Conservation (phyloP, 257 asterid species). For the Ehretia macrophylla region DNA sequence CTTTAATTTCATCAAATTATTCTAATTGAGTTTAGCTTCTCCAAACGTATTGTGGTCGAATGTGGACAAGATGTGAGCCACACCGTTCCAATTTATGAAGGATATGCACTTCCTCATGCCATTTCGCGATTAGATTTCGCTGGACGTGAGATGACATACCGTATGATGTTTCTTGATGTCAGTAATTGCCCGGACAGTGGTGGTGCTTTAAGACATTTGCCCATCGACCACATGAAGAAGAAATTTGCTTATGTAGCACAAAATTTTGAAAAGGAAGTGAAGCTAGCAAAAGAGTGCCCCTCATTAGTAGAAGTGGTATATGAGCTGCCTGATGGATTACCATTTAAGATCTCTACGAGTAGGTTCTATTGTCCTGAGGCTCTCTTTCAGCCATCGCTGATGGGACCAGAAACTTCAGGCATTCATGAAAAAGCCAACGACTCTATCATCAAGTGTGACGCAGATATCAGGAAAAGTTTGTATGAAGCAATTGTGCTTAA, state of each 20-base stretch:
- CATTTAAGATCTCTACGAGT: background rate
- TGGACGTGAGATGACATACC: background rate
- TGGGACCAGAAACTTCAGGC: background rate
- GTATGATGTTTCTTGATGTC: no score
- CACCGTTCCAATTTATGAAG: background rate
- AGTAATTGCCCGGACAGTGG: no score
- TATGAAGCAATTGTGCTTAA: background rate
- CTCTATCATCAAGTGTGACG: background rate
- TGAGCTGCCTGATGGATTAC: background rate
- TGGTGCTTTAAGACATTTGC: background rate
- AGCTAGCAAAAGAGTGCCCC: background rate
- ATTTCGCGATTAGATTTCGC: background rate
- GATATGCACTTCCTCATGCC: background rate
- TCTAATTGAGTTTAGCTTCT: no score
- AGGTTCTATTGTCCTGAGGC: background rate
- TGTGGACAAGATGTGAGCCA: background rate
- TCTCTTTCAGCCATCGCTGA: background rate
- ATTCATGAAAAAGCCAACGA: background rate
- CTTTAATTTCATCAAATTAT: no score
- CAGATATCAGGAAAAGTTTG: background rate
- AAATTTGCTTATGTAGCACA: background rate
- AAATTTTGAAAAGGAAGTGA: background rate
- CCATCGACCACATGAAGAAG: background rate
- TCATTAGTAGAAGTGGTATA: background rate
- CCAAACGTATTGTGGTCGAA: background rate